A percentile compares a stretch with the other conserved stretches of the same genome.
These are phyloP conservation scores for Pseudogymnoascus sp. DNA, from an alignment of 2,329 filamentous ascomycete genomes.

Conservation along the genomic window DNA sequence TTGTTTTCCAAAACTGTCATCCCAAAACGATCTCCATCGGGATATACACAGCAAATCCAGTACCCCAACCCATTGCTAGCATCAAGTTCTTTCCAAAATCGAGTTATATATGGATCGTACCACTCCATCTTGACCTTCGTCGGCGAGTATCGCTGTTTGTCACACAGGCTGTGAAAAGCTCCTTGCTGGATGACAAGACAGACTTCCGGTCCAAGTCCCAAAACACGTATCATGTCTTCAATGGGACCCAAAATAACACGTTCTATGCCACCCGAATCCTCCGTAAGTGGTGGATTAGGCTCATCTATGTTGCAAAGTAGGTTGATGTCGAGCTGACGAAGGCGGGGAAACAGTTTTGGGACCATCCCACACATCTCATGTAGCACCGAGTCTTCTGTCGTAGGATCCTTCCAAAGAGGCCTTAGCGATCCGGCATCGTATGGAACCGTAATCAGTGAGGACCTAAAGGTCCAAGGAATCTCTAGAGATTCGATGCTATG, in stretches of 20 bases:
- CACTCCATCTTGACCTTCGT: too few species aligned
- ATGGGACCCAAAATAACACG: neutral
- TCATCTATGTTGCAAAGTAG: neutral
- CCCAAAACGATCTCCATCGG: neutral
- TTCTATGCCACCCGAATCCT: neutral
- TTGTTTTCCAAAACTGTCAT: neutral
- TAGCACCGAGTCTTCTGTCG: neutral
- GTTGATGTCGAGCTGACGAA: neutral
- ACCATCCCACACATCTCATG: neutral
- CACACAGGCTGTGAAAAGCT: neutral
- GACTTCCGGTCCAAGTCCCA: neutral
- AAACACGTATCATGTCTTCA: neutral
- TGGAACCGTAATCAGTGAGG: too few species aligned
- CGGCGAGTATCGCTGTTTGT: neutral
- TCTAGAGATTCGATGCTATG: neutral
- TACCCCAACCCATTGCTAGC: neutral
- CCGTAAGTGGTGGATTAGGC: neutral
- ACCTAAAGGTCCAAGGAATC: neutral
- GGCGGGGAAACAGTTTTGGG: neutral
- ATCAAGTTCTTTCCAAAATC: neutral
- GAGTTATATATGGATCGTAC: neutral
- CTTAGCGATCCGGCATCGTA: too few species aligned
- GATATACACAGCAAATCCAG: neutral
- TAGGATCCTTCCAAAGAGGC: neutral
- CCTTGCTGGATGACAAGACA: neutral